These are phyloP conservation scores for Lodderomyces orthopsilosis DNA, from an alignment of 1,139 yeast species.

Conservation along the genomic window DNA sequence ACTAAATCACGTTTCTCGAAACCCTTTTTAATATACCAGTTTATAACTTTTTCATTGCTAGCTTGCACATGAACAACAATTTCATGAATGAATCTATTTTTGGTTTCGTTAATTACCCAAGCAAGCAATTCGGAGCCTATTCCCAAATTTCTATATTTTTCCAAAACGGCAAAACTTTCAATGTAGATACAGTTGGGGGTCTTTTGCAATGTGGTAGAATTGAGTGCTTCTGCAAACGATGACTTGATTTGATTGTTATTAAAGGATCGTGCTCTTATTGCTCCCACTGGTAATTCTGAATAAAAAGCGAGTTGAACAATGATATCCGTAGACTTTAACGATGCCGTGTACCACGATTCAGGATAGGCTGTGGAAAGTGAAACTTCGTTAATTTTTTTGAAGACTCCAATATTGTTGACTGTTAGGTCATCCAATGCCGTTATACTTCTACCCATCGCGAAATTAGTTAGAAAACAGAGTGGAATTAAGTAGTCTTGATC, in stretches of 20 bases:
- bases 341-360: conserved; percentile 43
- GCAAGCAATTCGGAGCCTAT: conserved; percentile 60
- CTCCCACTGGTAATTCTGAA: conserved; percentile 72
- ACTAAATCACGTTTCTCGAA: conserved; percentile 44
- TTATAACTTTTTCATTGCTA: conserved; percentile 41
- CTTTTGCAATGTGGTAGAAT: conserved; percentile 24
- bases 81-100: conserved; percentile 51
- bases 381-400: conserved; percentile 47
- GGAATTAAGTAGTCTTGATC: too few species aligned
- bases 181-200: conserved; percentile 57
- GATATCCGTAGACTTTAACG: conserved; percentile 30
- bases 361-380: conserved; percentile 43
- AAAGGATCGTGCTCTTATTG: conserved; percentile 52
- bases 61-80: conserved; percentile 60
- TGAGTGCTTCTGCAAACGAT: conserved; percentile 23
- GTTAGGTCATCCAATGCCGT: conserved; percentile 57
- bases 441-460: conserved; percentile 29
- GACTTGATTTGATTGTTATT: conserved; percentile 24
- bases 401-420: conserved; percentile 50
- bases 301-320: conserved; percentile 49
- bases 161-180: conserved; percentile 64
- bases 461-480: too few species aligned
- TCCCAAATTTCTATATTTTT: conserved; percentile 57
- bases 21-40: conserved; percentile 58
- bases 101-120: conserved; percentile 54